A percentile compares a stretch with the other conserved stretches of the same genome.
phyloP scores from a whole-genome alignment of 768 basidiomycete species.

The Lactarius sp. region DNA sequence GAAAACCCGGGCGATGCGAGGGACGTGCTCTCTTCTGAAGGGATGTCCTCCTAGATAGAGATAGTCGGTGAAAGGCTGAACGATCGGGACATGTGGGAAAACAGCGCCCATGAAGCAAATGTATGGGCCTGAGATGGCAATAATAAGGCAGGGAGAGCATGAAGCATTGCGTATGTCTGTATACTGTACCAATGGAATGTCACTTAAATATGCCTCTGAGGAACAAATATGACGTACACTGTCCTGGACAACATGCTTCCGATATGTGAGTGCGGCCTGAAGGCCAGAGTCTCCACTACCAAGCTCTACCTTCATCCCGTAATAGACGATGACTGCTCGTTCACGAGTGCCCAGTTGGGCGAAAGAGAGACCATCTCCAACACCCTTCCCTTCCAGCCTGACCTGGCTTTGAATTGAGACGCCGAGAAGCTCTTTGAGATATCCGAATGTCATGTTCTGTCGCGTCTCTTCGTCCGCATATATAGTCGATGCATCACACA shows the following conservation, averaged over 20 bases:
- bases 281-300: not conserved
- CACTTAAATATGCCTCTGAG: not conserved
- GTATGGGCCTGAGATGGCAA: constrained; percentile 20
- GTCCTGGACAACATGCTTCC: not conserved
- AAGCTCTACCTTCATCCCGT: not conserved
- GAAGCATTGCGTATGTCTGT: constrained; percentile 1
- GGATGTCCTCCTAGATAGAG: not conserved
- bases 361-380: no score
- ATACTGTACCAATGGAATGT: not conserved
- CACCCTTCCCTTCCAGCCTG: not conserved
- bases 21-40: not conserved
- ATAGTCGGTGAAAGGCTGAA: not conserved
- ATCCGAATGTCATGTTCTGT: not conserved
- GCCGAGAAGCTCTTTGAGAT: not conserved
- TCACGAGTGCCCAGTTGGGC: no score
- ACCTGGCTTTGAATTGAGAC: not conserved
- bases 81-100: constrained; percentile 14
- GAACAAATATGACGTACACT: not conserved
- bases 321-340: no score
- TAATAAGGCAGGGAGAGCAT: constrained; percentile 24
- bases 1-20: not conserved
- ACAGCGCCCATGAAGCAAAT: constrained; percentile 21
- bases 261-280: not conserved
- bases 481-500: not conserved
- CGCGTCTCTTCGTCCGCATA: not conserved